Evolutionary conservation across 495 filamentous ascomycete species (phyloP), one percentile per base, ranked within the genome.

Genomic region (Daldinia decipiens): DNA sequence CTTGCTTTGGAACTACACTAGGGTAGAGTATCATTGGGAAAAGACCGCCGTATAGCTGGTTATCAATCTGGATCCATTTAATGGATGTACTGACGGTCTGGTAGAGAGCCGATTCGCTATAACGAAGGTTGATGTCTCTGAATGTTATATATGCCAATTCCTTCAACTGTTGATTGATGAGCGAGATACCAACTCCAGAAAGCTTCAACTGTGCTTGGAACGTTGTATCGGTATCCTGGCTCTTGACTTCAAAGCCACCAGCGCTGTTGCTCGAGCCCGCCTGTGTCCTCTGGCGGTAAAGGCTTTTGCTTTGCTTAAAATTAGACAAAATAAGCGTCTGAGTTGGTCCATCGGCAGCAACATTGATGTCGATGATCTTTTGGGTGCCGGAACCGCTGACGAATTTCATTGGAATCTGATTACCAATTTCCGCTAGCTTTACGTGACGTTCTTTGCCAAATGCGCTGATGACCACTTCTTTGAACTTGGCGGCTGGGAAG

Each of bases 1-100:
- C 94, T 64, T 94, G 95, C 83, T 98, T 98, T 2, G 96, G 96
- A 9, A 99, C 95, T n/a, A 99, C 95, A 78, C 93, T 97, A 9
- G 95, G 95, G 76, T 99, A 99, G 40, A 98, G 83, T 62, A 99
- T 89, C 79, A 99, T 97, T 0, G 95, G 95, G 85, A 99, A 99
- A 70, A 99, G 93, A 13, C 95, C 95, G 45, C 95, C 95, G 76
- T 98, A 99, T 26, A 99, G 89, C 76, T 99, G 95, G 75, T 99
- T 99, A 82, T 99, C 95, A 75, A 99, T 94, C 79, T 99, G 95
- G 54, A 99, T 94, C 95, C 95, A 99, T 79, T 98, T 98, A 78
- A 97, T 91, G 0, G 92, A 91, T 9, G 93, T 85, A 53, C 91
- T 93, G 63, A 98, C 79, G 5, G 93, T 98, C 80, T 98, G 95